phyloP scores from a whole-genome alignment of 495 filamentous ascomycete genomes.

The Collariella sp. region DNA sequence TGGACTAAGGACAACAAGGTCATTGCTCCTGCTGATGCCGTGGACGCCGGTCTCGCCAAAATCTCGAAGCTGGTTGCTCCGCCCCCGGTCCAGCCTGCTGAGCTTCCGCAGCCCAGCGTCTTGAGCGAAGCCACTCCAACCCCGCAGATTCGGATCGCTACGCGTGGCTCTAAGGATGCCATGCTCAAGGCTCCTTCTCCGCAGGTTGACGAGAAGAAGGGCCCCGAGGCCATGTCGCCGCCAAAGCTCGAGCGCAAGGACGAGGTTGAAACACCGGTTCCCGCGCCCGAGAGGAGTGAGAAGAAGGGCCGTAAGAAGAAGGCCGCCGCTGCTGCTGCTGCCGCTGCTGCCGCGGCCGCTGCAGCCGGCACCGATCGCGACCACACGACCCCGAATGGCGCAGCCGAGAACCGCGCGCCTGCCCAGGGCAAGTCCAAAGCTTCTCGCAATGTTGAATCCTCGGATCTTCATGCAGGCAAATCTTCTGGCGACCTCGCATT shows the following conservation, averaged over 20 bases:
- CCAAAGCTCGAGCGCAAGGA: conserved; percentile 37
- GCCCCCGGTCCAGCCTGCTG: conserved; percentile 27
- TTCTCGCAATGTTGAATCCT: conserved; percentile 19
- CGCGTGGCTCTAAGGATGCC: conserved; percentile 35
- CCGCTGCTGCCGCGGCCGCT: conserved; percentile 25
- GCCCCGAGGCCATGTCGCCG: conserved; percentile 14
- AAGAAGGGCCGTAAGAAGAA: conserved; percentile 44
- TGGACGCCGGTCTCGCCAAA: conserved; percentile 51
- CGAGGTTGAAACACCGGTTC: conserved; percentile 30
- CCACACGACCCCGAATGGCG: conserved; percentile 14
- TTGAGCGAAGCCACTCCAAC: conserved; percentile 8
- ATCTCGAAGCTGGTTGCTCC: conserved; percentile 38
- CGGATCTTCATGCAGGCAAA: conserved; percentile 11
- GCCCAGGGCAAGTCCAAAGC: conserved; percentile 25
- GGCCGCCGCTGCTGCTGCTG: conserved; percentile 28
- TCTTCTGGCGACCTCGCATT: conserved; percentile 10
- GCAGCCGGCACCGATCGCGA: conserved; percentile 13
- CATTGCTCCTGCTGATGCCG: conserved; percentile 62
- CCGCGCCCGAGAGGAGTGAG: conserved; percentile 36
- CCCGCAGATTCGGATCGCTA: conserved; percentile 31
- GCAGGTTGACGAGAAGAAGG: conserved; percentile 27
- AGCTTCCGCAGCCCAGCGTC: conserved; percentile 18
- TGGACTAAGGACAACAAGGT: conserved; percentile 84
- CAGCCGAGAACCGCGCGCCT: conserved; percentile 16
- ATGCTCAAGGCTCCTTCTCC: conserved; percentile 25